phyloP scores from a whole-genome alignment of 345 rosid species.

The Diplotaxis tenuifolia region DNA sequence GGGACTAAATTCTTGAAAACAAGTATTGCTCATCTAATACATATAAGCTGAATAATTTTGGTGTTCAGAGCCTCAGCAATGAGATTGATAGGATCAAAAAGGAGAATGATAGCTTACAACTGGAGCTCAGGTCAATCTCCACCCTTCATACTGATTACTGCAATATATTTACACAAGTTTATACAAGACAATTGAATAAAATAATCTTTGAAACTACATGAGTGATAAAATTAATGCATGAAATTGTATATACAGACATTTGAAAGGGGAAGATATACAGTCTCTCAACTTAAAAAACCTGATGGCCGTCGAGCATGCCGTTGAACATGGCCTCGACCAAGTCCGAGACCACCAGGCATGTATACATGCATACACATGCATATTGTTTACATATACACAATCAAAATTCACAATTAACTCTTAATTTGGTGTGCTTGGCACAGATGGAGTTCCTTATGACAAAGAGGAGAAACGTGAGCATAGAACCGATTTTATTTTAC shows the following conservation, averaged over 20 bases:
- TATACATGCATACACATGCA: neutral
- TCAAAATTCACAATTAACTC: conserved; percentile 5
- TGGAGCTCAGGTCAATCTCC: conserved; percentile 61
- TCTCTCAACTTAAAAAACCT: conserved; percentile 61
- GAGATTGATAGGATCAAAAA: conserved; percentile 83
- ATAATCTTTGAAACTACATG: neutral
- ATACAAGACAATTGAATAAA: neutral
- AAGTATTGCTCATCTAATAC: neutral
- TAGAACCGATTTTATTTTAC: neutral
- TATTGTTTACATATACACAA: neutral
- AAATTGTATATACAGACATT: conserved; percentile 45
- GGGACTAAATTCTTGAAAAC: neutral
- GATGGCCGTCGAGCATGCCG: conserved; percentile 58
- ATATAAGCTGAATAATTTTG: conserved; percentile 5
- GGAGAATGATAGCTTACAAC: conserved; percentile 81
- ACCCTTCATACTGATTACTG: neutral
- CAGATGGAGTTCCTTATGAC: conserved; percentile 44
- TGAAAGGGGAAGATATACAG: conserved; percentile 68
- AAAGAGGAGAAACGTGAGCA: conserved; percentile 49
- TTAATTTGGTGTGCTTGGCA: conserved; percentile 12
- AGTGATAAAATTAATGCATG: neutral
- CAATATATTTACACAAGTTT: neutral
- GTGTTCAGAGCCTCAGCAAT: conserved; percentile 56
- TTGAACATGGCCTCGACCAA: conserved; percentile 58
- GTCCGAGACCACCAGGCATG: conserved; percentile 56